These are phyloP conservation scores for Scedosporium apiospermum DNA, from an alignment of 2,329 filamentous ascomycete species.

Conservation along the genomic window DNA sequence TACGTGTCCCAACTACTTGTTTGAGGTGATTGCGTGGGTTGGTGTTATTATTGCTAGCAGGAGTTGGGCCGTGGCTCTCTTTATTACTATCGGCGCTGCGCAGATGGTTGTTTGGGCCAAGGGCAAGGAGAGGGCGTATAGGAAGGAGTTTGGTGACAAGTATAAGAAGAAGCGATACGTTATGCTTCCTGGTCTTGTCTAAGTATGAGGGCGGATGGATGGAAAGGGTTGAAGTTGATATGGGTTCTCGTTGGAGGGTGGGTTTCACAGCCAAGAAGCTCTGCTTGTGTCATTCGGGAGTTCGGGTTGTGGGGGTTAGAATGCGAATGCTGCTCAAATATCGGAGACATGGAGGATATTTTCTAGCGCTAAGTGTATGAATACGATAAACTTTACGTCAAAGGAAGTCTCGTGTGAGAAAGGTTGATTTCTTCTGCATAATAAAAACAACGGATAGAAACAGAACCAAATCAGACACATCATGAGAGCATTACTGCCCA, in stretches of 20 bases:
- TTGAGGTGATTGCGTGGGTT: conserved; percentile 79
- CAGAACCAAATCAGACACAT: too few relatives aligned
- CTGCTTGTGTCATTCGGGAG: too few relatives aligned
- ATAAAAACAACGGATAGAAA: too few relatives aligned
- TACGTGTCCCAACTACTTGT: conserved; percentile 96
- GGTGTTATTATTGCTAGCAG: conserved; percentile 73
- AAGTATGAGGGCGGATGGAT: conserved; percentile 13
- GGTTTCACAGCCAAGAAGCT: not conserved
- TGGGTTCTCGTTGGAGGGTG: not conserved
- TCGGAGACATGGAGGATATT: too few relatives aligned
- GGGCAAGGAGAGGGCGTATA: conserved; percentile 86
- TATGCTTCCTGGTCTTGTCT: conserved; percentile 72
- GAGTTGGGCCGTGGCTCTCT: conserved; percentile 68
- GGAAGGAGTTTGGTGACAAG: conserved; percentile 82
- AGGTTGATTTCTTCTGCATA: too few relatives aligned
- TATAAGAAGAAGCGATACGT: conserved; percentile 91
- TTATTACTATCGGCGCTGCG: conserved; percentile 59
- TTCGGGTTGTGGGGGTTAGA: too few relatives aligned
- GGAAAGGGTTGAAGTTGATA: not conserved
- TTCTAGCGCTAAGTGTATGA: too few relatives aligned
- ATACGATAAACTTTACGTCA: too few relatives aligned
- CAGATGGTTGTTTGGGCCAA: conserved; percentile 85
- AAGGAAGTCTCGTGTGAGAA: too few relatives aligned
- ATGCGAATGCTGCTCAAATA: too few relatives aligned
- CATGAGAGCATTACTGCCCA: too few relatives aligned